These are phyloP conservation scores for Leucoagaricus sp. DNA, from an alignment of 1,284 basidiomycete genomes.

Conservation along the genomic window DNA sequence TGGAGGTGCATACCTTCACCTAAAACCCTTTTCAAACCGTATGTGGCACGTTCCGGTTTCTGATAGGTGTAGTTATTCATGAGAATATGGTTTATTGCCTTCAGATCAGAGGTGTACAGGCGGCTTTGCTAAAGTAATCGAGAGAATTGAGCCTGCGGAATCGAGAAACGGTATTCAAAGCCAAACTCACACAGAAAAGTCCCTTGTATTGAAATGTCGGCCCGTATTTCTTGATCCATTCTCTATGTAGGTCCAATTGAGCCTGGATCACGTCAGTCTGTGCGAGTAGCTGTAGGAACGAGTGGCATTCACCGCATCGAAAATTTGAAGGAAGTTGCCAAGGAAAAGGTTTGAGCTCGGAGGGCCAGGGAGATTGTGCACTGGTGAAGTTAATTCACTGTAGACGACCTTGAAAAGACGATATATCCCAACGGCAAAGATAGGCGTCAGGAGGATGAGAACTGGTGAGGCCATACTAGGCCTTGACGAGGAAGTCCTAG, in stretches of 20 bases:
- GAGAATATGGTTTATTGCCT: conserved; percentile 51
- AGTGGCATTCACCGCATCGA: conserved; percentile 35
- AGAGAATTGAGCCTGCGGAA: neutral
- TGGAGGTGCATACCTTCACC: conserved; percentile 41
- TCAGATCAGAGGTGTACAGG: conserved; percentile 48
- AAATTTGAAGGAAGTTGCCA: conserved; percentile 54
- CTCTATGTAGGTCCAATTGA: conserved; percentile 40
- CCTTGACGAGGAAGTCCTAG: neutral
- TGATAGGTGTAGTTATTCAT: conserved; percentile 47
- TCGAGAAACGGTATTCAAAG: neutral
- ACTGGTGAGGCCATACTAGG: neutral
- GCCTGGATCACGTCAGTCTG: neutral
- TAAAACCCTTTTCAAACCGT: conserved; percentile 39
- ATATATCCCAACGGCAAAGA: conserved; percentile 10
- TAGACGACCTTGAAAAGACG: conserved; percentile 19
- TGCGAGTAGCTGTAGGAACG: neutral
- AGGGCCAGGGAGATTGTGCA: conserved; percentile 53
- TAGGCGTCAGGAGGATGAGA: neutral
- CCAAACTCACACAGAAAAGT: conserved; percentile 48
- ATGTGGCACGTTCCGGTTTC: conserved; percentile 40
- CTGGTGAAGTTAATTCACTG: conserved; percentile 30
- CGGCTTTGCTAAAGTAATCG: conserved; percentile 33
- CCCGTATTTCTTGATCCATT: conserved; percentile 61
- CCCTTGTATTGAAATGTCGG: conserved; percentile 47
- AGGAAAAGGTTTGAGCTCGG: conserved; percentile 48